phyloP scores from a whole-genome alignment of 352 stramenopile species.

The Thraustochytrium sp. region DNA sequence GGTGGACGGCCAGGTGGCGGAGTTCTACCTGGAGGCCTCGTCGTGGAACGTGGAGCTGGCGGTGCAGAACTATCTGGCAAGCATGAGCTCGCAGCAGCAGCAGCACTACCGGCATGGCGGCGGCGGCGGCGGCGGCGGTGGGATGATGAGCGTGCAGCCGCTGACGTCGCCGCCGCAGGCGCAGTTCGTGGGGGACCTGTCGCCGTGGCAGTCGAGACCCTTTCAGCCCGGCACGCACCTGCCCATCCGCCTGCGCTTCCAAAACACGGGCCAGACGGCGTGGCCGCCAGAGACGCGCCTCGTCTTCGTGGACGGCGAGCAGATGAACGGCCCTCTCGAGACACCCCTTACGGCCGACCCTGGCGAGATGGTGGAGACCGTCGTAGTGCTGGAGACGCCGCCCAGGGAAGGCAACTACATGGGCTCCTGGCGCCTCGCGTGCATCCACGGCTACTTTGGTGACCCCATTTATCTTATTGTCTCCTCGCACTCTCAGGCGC shows the following conservation, averaged over 20 bases:
- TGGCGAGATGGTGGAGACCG: conserved; percentile 22
- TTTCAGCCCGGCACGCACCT: background rate
- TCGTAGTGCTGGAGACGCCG: background rate
- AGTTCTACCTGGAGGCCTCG: conserved; percentile 25
- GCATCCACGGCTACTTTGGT: conserved; percentile 26
- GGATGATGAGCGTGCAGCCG: background rate
- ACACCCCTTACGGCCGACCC: background rate
- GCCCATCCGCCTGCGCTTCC: conserved; percentile 36
- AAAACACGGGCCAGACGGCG: conserved; percentile 1
- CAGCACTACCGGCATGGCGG: no score
- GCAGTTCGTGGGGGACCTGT: background rate
- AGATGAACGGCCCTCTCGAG: background rate
- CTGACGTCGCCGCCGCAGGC: conserved; percentile 5
- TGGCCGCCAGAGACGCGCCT: conserved; percentile 24
- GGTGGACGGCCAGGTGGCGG: conserved; percentile 29
- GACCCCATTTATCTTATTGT: conserved; percentile 34
- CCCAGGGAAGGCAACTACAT: background rate
- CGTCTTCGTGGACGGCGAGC: conserved; percentile 27
- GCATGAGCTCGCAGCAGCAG: background rate
- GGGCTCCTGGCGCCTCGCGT: conserved; percentile 30
- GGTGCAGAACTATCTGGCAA: conserved; percentile 37
- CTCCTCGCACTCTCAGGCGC: background rate
- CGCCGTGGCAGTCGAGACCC: conserved; percentile 18
- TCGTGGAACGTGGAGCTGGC: conserved; percentile 37
- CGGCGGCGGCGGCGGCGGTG: background rate